Base-by-base conservation (phyloP, 768 basidiomycete species). In the Amyloporia xantha region DNA sequence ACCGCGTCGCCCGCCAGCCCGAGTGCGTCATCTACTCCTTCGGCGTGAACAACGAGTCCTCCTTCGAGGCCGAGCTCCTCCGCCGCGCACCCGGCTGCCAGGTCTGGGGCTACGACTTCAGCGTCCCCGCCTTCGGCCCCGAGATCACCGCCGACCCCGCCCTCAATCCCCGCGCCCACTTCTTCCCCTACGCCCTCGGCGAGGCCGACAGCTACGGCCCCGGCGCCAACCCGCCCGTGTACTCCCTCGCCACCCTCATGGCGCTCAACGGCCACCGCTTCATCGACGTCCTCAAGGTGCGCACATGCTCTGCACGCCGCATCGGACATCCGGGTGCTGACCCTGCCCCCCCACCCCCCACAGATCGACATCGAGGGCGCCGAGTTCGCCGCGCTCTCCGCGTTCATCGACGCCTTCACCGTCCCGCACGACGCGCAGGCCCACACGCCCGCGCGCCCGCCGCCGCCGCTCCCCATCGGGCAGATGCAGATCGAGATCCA, bases 401-500 rank as follows among this genome's bases (percentile, higher is more conserved):
- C 71, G 4, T 63, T 81, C 46, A 54, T 81, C 47, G 63, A 68
- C 43, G 70, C 73, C 13, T 82, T 77, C 54, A 63, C 35, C 17
- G 9, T 19, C 26, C 28, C 21, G 13, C 39, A 39, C 39, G 23
- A 11, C 36, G 36, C 20, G 4, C 6, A 45, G 19, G 11, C 30
- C 3, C 23, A 44, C 44, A 10, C 28, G 24, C 30, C 28, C 3
- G 47, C 5, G 41, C 26, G 25, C 17, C 54, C 21, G 13, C 37
- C 25, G 10, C 26, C 50, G 19, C 38, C 24, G 21, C 63, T 86
- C 2, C 84, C 84, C 3, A 75, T 86, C 59, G 82, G 82, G 15
- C 85, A 86, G 59, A 69, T 86, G 23, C 79, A 81, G 57, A 67
- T 86, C 20, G 84, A 86, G 61, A 68, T 86, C 24, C 84, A 86